Evolutionary conservation across 768 basidiomycete species (phyloP).

Genomic region (Asterophora lycoperdoides): DNA sequence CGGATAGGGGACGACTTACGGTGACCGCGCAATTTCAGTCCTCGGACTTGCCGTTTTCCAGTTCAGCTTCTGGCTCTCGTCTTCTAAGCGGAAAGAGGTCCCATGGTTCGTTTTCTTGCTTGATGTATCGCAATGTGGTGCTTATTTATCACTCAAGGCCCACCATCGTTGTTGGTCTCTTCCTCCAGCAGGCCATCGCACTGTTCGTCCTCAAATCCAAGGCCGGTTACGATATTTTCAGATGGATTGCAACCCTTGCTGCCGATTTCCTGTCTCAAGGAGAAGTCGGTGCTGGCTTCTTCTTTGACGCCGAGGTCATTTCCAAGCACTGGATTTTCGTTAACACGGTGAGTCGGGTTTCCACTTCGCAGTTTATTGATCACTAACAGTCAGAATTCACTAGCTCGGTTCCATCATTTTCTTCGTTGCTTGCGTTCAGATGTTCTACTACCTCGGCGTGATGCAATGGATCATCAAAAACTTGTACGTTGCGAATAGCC

Average conservation of each 20-base stretch:
- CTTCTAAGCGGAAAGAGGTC: constrained; percentile 56
- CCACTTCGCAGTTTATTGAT: constrained; percentile 2
- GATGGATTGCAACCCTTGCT: constrained; percentile 76
- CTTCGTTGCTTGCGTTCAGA: constrained; percentile 90
- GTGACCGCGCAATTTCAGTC: constrained; percentile 78
- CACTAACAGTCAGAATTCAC: constrained; percentile 1
- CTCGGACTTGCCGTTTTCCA: constrained; percentile 81
- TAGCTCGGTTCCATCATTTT: constrained; percentile 82
- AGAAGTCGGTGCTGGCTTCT: constrained; percentile 70
- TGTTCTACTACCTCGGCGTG: constrained; percentile 85
- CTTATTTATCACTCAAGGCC: constrained; percentile 41
- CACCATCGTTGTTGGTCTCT: constrained; percentile 83
- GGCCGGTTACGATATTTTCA: constrained; percentile 82
- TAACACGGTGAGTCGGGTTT: constrained; percentile 50
- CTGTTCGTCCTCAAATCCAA: constrained; percentile 84
- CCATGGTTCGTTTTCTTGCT: constrained; percentile 53
- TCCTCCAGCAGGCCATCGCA: constrained; percentile 81
- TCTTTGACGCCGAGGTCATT: constrained; percentile 68
- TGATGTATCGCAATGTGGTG: background rate
- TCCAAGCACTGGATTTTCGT: constrained; percentile 82
- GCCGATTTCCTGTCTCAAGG: constrained; percentile 74
- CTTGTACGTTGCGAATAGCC: constrained; percentile 49
- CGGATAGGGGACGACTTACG: constrained; percentile 50
- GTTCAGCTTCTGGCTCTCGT: constrained; percentile 64
- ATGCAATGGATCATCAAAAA: constrained; percentile 93